These are phyloP conservation scores for Chrysanthemum seticuspe DNA, from an alignment of 129 eudicot genomes.

Conservation along the genomic window DNA sequence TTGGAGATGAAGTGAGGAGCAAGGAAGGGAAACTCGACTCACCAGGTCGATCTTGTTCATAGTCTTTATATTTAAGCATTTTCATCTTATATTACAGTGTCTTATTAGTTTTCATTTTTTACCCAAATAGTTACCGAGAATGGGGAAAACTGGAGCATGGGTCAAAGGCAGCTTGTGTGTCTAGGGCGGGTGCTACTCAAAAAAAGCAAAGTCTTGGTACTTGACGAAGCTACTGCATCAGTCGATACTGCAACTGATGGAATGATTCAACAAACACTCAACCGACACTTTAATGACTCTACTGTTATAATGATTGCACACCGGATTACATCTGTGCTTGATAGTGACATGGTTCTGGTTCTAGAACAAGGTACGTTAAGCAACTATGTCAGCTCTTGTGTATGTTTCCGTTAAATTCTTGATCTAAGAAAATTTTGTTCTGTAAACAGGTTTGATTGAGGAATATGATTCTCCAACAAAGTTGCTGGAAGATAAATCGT, in stretches of 20 bases:
- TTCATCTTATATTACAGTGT: background rate
- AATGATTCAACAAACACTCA: slow-evolving; percentile 73
- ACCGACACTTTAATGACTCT: slow-evolving; percentile 56
- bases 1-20: no score
- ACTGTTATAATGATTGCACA: slow-evolving; percentile 84
- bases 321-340: slow-evolving; percentile 76
- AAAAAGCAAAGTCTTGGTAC: slow-evolving; percentile 64
- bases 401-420: background rate
- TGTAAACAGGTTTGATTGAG: slow-evolving; percentile 54
- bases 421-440: background rate
- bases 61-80: no score
- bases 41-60: no score
- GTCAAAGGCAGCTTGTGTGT: slow-evolving; percentile 72
- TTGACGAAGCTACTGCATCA: slow-evolving; percentile 89
- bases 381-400: background rate
- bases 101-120: slow-evolving; percentile 6
- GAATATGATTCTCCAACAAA: slow-evolving; percentile 76
- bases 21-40: no score
- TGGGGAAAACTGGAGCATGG: slow-evolving; percentile 87
- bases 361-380: slow-evolving; percentile 54
- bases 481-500: slow-evolving; percentile 66
- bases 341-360: slow-evolving; percentile 75
- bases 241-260: slow-evolving; percentile 93
- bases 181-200: slow-evolving; percentile 58
- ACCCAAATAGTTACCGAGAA: slow-evolving; percentile 40